Evolutionary conservation across 164 flowering plant species (phyloP), one percentile per base, ranked within the genome.

Genomic region (Pachysandra terminalis): DNA sequence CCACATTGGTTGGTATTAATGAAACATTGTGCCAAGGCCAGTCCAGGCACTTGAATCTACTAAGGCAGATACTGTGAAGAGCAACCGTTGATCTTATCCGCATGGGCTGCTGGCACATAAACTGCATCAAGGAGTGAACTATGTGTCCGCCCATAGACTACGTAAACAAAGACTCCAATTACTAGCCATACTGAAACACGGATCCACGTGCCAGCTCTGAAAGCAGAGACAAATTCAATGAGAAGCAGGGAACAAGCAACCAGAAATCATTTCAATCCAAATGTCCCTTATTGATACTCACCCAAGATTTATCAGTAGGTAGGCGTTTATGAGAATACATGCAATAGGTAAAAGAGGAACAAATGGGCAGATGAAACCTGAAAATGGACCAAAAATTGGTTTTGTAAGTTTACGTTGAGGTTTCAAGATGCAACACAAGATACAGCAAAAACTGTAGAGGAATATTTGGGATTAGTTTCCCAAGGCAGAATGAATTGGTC

Each of bases 291-390:
- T 2, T 57, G 24, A 37, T 22, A 79, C 90, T 84, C 73, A 95
- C 99, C 97, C 96, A n/a, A 95, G 88, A 75, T 95, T 90, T 23
- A 92, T 78, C 60, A 95, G 77, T 27, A 95, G 74, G 81, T 95
- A 95, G 58, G 79, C 81, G 56, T 95, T 92, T 82, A 91, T 82
- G 73, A 94, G 91, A 79, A 94, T 90, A 86, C 90, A 81, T 53
- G 75, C 75, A 74, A 90, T 82, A 8, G 98, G 98, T 13, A 94
- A 86, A 68, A 90, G 78, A 0, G 98, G 98, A 69, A 94, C 93
- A 68, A 87, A 86, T 45, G 98, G 98, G 83, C 99, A 95, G 53
- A 84, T 72, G 80, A 95, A 95, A 74, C 99, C 99, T 95, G 96
- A 69, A 79, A 64, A 68, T 22, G 69, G 35, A 26, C 28, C 55